Percentiles rank a stretch among this genome's conserved stretches.
Evolutionary conservation across 2,329 filamentous ascomycete genomes (phyloP).

Genomic region (Cladosporium sp.): DNA sequence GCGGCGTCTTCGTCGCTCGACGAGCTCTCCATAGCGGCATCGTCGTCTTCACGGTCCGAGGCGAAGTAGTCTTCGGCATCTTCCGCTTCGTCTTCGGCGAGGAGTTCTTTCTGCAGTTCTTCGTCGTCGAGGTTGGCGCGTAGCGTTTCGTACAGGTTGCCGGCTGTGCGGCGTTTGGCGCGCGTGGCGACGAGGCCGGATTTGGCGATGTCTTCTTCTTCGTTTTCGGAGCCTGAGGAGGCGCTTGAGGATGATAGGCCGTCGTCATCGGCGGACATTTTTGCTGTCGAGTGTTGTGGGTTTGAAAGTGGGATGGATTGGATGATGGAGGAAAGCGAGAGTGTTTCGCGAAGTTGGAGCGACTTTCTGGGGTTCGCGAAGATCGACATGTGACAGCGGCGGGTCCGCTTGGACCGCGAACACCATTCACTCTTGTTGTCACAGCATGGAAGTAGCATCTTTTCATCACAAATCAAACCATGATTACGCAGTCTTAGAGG

Average conservation of each 20-base stretch:
- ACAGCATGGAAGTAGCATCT: too few species aligned
- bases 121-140: constrained; percentile 55
- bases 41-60: constrained; percentile 46
- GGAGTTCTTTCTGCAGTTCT: constrained; percentile 38
- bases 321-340: too few species aligned
- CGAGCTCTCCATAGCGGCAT: constrained; percentile 76
- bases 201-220: constrained; percentile 25
- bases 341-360: too few species aligned
- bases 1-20: constrained; percentile 71
- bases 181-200: constrained; percentile 65
- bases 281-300: background rate
- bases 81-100: constrained; percentile 50
- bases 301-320: background rate
- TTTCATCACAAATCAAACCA: too few species aligned
- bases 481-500: too few species aligned
- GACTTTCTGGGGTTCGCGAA: background rate
- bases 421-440: too few species aligned
- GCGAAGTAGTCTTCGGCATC: constrained; percentile 38
- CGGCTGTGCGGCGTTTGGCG: constrained; percentile 73
- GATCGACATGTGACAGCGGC: background rate
- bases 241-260: constrained; percentile 7
- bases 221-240: constrained; percentile 18
- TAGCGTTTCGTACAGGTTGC: constrained; percentile 76
- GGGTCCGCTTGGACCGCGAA: too few species aligned
- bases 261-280: constrained; percentile 11